Conservation (phyloP, 75 land plant species). For the Picea sitchensis region DNA sequence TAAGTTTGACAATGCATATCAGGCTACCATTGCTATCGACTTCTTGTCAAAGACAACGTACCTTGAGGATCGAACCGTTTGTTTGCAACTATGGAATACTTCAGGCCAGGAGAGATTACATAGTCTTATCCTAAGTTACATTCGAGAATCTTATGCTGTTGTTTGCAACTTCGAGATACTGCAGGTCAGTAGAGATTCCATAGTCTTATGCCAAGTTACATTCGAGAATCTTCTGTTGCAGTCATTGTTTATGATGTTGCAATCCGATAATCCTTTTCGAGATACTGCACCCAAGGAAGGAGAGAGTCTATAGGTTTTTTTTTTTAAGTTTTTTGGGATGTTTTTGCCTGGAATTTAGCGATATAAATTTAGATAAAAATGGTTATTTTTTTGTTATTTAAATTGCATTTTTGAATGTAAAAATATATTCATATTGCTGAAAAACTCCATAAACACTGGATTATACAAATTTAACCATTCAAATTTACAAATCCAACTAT, state of each 20-base stretch:
- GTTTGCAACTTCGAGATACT: slow-evolving; percentile 26
- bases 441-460: too few species aligned
- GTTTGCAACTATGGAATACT: slow-evolving; percentile 38
- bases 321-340: too few species aligned
- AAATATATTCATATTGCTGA: too few species aligned
- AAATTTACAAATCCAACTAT: too few species aligned
- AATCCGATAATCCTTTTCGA: slow-evolving; percentile 59
- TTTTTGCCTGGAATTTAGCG: too few species aligned
- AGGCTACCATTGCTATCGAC: slow-evolving; percentile 56
- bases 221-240: slow-evolving; percentile 52
- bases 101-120: too few species aligned
- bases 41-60: slow-evolving; percentile 63
- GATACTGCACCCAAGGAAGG: slow-evolving; percentile 18
- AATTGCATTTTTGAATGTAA: too few species aligned
- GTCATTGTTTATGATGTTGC: slow-evolving; percentile 50
- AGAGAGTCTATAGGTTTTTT: slow-evolving; percentile 1
- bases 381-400: too few species aligned
- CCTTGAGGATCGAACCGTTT: slow-evolving; percentile 52
- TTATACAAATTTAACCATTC: too few species aligned
- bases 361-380: too few species aligned
- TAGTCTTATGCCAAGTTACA: slow-evolving; percentile 53
- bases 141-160: not conserved
- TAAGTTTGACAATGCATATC: slow-evolving; percentile 51
- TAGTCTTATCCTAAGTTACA: too few species aligned
- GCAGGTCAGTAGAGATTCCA: slow-evolving; percentile 52